Evolutionary conservation across 305 asterid genomes (phyloP).

Genomic region (Ilex paraguariensis): DNA sequence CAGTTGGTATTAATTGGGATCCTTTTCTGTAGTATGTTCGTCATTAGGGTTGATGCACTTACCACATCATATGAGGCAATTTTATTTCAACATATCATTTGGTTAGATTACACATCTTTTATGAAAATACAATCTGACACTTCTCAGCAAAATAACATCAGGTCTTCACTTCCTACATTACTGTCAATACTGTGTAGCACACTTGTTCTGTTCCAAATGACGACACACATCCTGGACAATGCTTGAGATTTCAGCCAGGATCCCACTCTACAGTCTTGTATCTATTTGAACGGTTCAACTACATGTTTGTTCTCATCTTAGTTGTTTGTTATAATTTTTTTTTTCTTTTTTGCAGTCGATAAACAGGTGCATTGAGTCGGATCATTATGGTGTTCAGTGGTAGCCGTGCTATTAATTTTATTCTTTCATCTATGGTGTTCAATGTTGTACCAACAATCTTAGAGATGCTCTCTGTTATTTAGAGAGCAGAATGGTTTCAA

Average conservation of each 20-base stretch:
- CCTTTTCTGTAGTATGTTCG: no score
- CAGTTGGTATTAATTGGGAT: no score
- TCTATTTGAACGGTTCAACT: not conserved
- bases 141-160: no score
- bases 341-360: constrained; percentile 49
- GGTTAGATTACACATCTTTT: no score
- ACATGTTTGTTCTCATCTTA: constrained; percentile 6
- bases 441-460: constrained; percentile 89
- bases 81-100: no score
- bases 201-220: no score
- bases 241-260: not conserved
- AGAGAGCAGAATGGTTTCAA: constrained; percentile 1
- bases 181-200: no score
- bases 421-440: constrained; percentile 93
- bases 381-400: constrained; percentile 95
- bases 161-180: no score
- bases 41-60: no score
- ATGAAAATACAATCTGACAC: no score
- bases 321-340: constrained; percentile 4
- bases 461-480: constrained; percentile 47
- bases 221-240: not conserved
- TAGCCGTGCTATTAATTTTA: constrained; percentile 96
- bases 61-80: no score
- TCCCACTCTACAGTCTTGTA: no score
- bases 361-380: constrained; percentile 93